phyloP scores from a whole-genome alignment of 2,329 filamentous ascomycete species.

The Cryphonectria japonica region DNA sequence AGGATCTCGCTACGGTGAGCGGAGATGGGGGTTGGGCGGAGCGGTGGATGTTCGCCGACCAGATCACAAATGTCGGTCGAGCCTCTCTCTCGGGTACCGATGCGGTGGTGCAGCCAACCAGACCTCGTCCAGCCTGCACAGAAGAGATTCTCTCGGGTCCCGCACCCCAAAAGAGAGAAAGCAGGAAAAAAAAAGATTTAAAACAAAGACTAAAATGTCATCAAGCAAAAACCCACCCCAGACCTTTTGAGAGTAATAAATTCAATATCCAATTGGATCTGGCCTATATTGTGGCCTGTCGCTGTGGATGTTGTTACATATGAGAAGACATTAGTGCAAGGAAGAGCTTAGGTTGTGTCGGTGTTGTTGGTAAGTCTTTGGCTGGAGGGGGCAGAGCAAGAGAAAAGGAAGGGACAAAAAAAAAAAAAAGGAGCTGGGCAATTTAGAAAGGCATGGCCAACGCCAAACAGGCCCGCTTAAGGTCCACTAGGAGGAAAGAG shows the following conservation, averaged over 20 bases:
- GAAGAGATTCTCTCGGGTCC: not conserved
- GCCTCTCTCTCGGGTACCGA: constrained; percentile 12
- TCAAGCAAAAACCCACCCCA: not conserved
- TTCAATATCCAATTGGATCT: not conserved
- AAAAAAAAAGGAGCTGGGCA: constrained; percentile 27
- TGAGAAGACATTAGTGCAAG: not conserved
- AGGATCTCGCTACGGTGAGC: constrained; percentile 12
- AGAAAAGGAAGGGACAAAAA: not conserved
- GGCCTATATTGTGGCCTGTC: not conserved
- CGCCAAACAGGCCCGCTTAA: constrained; percentile 12
- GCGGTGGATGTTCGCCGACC: constrained; percentile 5
- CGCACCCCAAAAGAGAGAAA: not conserved
- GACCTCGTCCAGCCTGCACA: not conserved
- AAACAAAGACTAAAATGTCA: not conserved
- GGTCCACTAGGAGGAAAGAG: constrained; percentile 18
- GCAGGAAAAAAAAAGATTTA: not conserved
- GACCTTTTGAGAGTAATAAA: not conserved
- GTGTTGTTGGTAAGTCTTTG: not conserved
- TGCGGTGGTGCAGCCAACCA: constrained; percentile 14
- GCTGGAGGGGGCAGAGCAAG: not conserved
- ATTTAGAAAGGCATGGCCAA: constrained; percentile 21
- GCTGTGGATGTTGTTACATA: not conserved
- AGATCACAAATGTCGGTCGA: constrained; percentile 13
- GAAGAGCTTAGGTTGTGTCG: not conserved
- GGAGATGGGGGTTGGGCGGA: constrained; percentile 8